Conservation (phyloP, 768 basidiomycete genomes). For the Trametopsis cervina region DNA sequence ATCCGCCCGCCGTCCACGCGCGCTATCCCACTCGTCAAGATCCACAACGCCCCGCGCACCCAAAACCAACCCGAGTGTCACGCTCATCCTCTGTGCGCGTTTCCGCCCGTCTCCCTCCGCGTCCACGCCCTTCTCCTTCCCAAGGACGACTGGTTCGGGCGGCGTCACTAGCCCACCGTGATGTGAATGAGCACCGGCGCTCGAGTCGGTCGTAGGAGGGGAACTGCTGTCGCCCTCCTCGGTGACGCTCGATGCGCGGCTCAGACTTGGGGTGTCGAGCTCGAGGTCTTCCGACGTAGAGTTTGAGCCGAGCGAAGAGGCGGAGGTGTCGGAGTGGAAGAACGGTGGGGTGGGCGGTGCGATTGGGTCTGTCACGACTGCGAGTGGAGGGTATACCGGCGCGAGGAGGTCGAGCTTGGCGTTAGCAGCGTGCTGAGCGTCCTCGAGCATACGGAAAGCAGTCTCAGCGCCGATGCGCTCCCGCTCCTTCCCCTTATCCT, state of each 20-base stretch:
- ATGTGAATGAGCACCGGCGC: background rate
- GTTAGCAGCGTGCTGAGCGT: background rate
- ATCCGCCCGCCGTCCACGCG: too few species aligned
- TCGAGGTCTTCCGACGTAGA: background rate
- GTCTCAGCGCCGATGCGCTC: background rate
- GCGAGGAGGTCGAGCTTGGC: background rate
- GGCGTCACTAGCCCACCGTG: background rate
- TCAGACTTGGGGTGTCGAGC: background rate
- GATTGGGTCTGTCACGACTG: background rate
- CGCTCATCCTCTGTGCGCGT: too few species aligned
- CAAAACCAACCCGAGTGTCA: background rate
- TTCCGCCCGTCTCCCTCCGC: too few species aligned
- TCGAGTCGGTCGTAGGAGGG: background rate
- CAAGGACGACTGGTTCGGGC: background rate
- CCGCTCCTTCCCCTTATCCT: background rate
- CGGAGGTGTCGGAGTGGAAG: slow-evolving; percentile 11
- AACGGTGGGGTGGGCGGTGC: slow-evolving; percentile 14
- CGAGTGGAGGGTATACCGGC: background rate
- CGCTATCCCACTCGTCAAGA: background rate
- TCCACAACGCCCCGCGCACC: background rate
- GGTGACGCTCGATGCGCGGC: slow-evolving; percentile 3
- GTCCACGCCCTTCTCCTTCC: background rate
- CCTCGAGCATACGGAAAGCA: background rate
- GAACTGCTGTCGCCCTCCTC: background rate
- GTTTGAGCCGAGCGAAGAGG: slow-evolving; percentile 5